These are phyloP conservation scores for Jamesozyma hellenica DNA, from an alignment of 805 yeast species.

Conservation along the genomic window DNA sequence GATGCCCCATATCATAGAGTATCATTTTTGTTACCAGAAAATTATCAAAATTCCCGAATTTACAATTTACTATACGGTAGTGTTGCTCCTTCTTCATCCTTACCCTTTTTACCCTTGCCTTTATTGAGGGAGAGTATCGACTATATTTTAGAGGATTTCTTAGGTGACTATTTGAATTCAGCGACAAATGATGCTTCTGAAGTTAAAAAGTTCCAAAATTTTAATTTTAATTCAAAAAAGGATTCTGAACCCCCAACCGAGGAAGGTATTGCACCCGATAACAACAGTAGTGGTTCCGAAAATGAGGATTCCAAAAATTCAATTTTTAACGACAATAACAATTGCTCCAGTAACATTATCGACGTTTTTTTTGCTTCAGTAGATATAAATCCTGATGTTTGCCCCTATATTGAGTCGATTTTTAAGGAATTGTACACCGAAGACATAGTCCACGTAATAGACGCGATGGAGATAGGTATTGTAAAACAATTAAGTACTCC, in stretches of 20 bases:
- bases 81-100: slow-evolving; percentile 48
- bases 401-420: slow-evolving; percentile 30
- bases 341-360: slow-evolving; percentile 25
- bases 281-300: neutral
- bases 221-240: neutral
- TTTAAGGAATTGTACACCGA: slow-evolving; percentile 29
- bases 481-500: slow-evolving; percentile 36
- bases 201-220: neutral
- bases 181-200: neutral
- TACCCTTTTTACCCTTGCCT: slow-evolving; percentile 58
- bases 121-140: slow-evolving; percentile 41
- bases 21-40: slow-evolving; percentile 55
- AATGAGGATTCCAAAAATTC: neutral
- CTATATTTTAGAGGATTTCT: slow-evolving; percentile 30
- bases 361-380: slow-evolving; percentile 39
- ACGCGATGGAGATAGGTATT: slow-evolving; percentile 52
- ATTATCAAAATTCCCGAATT: slow-evolving; percentile 33
- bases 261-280: too few species aligned
- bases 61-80: slow-evolving; percentile 44
- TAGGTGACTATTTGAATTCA: slow-evolving; percentile 16
- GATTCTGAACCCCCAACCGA: neutral
- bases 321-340: neutral
- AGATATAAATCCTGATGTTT: slow-evolving; percentile 27
- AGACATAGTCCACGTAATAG: slow-evolving; percentile 45
- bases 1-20: slow-evolving; percentile 80